A percentile compares a stretch with the other conserved stretches of the same genome.
These are phyloP conservation scores for Arabidopsis arenosa DNA, from an alignment of 345 rosid species.

Conservation along the genomic window DNA sequence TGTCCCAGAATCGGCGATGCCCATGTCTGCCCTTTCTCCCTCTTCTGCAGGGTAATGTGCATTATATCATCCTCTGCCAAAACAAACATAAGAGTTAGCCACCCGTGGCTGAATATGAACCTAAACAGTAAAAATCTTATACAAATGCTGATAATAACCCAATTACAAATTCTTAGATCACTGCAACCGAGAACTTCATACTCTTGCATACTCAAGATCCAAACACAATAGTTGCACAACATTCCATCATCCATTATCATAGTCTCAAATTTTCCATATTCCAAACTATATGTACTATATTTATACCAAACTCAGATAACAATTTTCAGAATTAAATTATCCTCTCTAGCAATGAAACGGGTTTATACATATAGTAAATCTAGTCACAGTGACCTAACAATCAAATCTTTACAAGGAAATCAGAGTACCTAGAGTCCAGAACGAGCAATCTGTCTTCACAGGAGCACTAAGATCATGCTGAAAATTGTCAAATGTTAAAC, in stretches of 20 bases:
- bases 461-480: slow-evolving; percentile 81
- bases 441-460: slow-evolving; percentile 88
- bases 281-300: background rate
- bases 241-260: slow-evolving; percentile 1
- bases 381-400: background rate
- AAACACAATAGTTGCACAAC: slow-evolving; percentile 7
- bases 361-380: background rate
- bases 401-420: background rate
- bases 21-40: slow-evolving; percentile 95
- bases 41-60: slow-evolving; percentile 87
- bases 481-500: slow-evolving; percentile 3
- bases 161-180: background rate
- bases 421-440: slow-evolving; percentile 81
- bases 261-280: background rate
- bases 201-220: background rate
- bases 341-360: background rate
- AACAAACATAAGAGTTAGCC: slow-evolving; percentile 18
- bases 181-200: background rate
- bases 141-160: background rate
- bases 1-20: slow-evolving; percentile 79
- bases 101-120: background rate
- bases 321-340: slow-evolving; percentile 1
- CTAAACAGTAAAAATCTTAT: background rate
- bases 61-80: slow-evolving; percentile 75
- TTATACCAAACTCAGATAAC: background rate